Evolutionary conservation across 1,284 basidiomycete genomes (phyloP).

Genomic region (Cerioporus squamosus): DNA sequence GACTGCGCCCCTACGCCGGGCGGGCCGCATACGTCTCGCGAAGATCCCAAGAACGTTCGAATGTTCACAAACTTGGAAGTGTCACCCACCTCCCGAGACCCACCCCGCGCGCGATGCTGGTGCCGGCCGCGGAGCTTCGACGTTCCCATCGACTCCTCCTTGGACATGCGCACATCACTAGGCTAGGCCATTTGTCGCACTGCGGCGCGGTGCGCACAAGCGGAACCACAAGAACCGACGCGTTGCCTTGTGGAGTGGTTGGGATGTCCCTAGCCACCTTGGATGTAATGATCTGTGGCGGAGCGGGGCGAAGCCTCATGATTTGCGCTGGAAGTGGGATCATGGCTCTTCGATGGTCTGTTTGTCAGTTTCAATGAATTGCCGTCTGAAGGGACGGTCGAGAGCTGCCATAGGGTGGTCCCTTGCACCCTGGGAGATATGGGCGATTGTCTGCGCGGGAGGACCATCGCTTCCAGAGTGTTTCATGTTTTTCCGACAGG

Average conservation of each 20-base stretch:
- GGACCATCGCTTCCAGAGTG: background rate
- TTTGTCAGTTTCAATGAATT: background rate
- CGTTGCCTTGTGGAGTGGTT: slow-evolving; percentile 5
- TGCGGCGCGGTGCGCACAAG: slow-evolving; percentile 5
- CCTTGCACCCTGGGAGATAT: background rate
- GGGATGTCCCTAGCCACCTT: background rate
- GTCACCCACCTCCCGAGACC: slow-evolving; percentile 7
- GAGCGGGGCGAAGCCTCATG: slow-evolving; percentile 14
- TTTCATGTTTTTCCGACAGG: background rate
- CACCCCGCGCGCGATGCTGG: background rate
- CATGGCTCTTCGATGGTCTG: background rate
- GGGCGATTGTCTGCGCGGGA: background rate
- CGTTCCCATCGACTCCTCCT: slow-evolving; percentile 4
- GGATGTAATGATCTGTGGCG: background rate
- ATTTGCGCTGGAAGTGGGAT: slow-evolving; percentile 17
- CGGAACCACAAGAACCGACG: slow-evolving; percentile 3
- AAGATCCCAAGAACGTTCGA: slow-evolving; percentile 27
- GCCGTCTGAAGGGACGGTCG: background rate
- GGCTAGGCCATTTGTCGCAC: background rate
- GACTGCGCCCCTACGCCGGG: background rate
- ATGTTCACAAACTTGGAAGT: background rate
- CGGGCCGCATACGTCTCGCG: slow-evolving; percentile 2
- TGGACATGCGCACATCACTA: slow-evolving; percentile 10
- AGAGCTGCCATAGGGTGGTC: background rate
- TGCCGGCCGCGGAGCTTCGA: background rate